Evolutionary conservation across 768 basidiomycete genomes (phyloP), one percentile per base, ranked within the genome.

Genomic region (Lactifluus hygrophoroides): DNA sequence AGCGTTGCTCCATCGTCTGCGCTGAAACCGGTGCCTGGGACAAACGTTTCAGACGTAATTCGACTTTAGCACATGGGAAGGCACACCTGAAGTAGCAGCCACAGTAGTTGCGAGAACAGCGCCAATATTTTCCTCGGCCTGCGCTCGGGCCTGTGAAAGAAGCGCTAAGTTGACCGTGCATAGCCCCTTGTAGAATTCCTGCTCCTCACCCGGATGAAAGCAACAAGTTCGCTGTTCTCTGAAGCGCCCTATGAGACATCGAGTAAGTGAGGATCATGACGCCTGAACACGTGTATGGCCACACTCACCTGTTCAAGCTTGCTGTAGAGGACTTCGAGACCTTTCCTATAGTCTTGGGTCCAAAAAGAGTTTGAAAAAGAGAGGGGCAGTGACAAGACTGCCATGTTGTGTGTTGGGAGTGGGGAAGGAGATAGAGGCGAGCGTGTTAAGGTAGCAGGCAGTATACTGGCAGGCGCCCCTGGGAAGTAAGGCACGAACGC

Each of bases 361-460:
- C 94, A 96, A 76, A 96, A 96, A 30, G 92, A 94, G 71, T 95
- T 94, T 56, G 79, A 83, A 70, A 96, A 96, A 16, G 81, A 80
- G 58, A 91, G 77, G n/a, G 93, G 93, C 67, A 94, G 82, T 44
- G 91, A 89, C 62, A 95, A 74, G 63, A 90, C 87, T 61, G 91
- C 87, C 93, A 94, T 94, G 68, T 54, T 69, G 38, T n/a, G 37
- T 46, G 35, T 6, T 46, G 43, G 48, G 11, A n/a, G 9, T 37
- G 23, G 11, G 37, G 17, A 35, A 30, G n/a, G 32, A 19, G 46
- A n/a, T n/a, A n/a, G 44, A 25, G 14, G 48, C 42, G 52, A 38
- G 19, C 25, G 51, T 48, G 10, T 21, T 51, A 27, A 57, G 14
- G 21, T 19, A n/a, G n/a, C n/a, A n/a, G n/a, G n/a, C n/a, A n/a